Evolutionary conservation across 2,329 filamentous ascomycete species (phyloP).

Genomic region (Sclerotinia minor): DNA sequence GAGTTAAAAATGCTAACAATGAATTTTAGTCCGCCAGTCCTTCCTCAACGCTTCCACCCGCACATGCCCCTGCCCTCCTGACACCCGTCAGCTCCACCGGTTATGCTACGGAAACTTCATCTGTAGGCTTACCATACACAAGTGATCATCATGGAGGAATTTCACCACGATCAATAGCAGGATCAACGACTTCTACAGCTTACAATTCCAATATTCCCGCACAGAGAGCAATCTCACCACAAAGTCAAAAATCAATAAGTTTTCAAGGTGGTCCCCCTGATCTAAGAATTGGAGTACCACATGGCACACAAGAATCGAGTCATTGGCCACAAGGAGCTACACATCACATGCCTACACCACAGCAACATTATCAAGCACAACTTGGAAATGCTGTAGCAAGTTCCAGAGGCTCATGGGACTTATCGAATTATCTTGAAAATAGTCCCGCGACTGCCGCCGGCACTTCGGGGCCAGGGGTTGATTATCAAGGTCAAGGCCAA

Average conservation of each 20-base stretch:
- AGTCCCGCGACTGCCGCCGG: slow-evolving; percentile 37
- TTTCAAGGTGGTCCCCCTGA: slow-evolving; percentile 38
- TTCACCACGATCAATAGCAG: slow-evolving; percentile 40
- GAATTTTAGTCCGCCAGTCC: slow-evolving; percentile 40
- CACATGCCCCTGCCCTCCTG: slow-evolving; percentile 34
- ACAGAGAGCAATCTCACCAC: slow-evolving; percentile 36
- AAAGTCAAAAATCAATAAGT: slow-evolving; percentile 35
- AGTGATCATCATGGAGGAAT: slow-evolving; percentile 40
- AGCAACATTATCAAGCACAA: slow-evolving; percentile 34
- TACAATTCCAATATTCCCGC: slow-evolving; percentile 35
- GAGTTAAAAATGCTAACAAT: slow-evolving; percentile 24
- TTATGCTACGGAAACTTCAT: slow-evolving; percentile 38
- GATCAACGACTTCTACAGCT: slow-evolving; percentile 37
- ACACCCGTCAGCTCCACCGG: slow-evolving; percentile 41
- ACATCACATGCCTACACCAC: slow-evolving; percentile 37
- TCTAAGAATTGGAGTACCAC: slow-evolving; percentile 36
- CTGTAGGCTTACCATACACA: slow-evolving; percentile 36
- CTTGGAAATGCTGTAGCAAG: slow-evolving; percentile 29
- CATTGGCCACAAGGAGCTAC: slow-evolving; percentile 35
- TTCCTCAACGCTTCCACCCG: slow-evolving; percentile 40
- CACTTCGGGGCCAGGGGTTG: slow-evolving; percentile 33
- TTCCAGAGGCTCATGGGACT: slow-evolving; percentile 40
- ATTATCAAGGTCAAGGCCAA: slow-evolving; percentile 29
- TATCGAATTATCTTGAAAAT: slow-evolving; percentile 40
- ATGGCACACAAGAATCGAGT: slow-evolving; percentile 35